phyloP scores from a whole-genome alignment of 768 basidiomycete species.

The Trametes cingulata region DNA sequence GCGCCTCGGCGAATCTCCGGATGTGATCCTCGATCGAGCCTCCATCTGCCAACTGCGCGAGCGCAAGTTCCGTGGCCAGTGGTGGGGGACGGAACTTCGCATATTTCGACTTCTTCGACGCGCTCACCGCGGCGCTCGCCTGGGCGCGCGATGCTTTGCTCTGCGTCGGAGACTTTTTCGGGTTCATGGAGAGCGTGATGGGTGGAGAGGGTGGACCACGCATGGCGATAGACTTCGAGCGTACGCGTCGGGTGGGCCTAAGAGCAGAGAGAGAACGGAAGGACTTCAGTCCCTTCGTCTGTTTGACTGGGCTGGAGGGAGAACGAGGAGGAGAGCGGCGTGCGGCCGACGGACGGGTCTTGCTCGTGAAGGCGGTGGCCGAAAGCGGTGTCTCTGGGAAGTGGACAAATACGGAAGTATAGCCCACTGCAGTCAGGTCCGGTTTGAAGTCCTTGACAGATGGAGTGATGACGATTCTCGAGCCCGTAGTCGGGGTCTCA shows the following conservation, averaged over 20 bases:
- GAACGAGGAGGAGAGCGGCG: constrained; percentile 15
- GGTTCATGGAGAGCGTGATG: not conserved
- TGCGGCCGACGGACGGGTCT: constrained; percentile 24
- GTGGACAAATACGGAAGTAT: constrained; percentile 65
- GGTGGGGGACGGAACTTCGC: constrained; percentile 54
- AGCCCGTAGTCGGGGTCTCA: constrained; percentile 42
- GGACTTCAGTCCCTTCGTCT: constrained; percentile 38
- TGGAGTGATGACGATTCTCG: constrained; percentile 38
- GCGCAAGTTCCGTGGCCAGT: constrained; percentile 63
- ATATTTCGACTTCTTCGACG: constrained; percentile 47
- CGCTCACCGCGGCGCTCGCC: constrained; percentile 35
- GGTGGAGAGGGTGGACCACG: constrained; percentile 29
- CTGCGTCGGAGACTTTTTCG: constrained; percentile 17
- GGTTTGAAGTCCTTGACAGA: constrained; percentile 48
- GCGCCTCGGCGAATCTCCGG: constrained; percentile 53
- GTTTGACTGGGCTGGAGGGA: constrained; percentile 23
- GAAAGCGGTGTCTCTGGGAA: constrained; percentile 51
- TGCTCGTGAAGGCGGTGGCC: constrained; percentile 10
- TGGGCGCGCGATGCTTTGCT: constrained; percentile 19
- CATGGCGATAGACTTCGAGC: constrained; percentile 37
- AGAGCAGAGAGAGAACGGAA: constrained; percentile 57
- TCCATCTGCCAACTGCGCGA: constrained; percentile 71
- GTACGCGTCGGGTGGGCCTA: constrained; percentile 35
- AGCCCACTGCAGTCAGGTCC: constrained; percentile 62
- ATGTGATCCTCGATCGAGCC: constrained; percentile 58